phyloP scores from a whole-genome alignment of 129 eudicot genomes.

The Oenanthe sinensis region DNA sequence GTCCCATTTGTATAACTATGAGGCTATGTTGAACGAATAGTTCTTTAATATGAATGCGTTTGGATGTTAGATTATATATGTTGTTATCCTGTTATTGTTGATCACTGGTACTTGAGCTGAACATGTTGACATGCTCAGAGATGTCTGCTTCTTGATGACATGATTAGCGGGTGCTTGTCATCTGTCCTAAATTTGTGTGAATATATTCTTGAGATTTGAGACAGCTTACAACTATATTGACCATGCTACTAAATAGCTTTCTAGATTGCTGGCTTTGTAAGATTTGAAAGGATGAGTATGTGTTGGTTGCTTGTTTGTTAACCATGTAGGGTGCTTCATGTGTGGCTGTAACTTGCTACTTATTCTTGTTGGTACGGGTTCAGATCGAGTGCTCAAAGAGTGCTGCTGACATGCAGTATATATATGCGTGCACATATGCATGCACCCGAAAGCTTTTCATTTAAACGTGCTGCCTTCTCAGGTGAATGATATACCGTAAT shows the following conservation, averaged over 20 bases:
- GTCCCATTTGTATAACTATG: neutral
- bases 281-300: neutral
- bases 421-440: neutral
- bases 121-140: neutral
- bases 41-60: neutral
- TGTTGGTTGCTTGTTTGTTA: neutral
- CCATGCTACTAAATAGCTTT: neutral
- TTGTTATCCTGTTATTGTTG: neutral
- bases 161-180: neutral
- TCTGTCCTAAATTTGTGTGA: neutral
- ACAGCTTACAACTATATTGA: neutral
- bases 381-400: neutral
- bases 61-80: neutral
- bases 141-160: neutral
- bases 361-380: neutral
- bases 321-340: neutral
- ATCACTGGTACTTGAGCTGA: neutral
- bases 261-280: neutral
- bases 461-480: neutral
- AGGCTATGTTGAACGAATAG: neutral
- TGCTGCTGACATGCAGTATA: neutral
- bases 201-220: neutral
- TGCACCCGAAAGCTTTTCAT: neutral
- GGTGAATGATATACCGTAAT: neutral
- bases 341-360: neutral